Conservation (phyloP, 352 stramenopile species). For the Pythium apleroticum region DNA sequence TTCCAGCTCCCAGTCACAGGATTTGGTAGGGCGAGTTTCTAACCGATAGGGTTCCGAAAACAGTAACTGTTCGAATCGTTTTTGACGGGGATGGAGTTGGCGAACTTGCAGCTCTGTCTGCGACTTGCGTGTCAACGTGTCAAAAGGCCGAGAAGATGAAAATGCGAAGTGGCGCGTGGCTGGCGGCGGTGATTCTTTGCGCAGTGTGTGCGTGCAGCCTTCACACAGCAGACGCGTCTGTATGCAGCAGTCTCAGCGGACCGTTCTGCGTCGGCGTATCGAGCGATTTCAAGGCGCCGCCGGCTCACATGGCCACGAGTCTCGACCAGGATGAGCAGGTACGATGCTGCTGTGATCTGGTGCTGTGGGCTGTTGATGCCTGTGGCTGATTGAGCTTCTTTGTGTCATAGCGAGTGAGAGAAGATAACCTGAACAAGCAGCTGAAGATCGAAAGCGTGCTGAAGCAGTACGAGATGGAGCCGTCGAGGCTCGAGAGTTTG, state of each 20-base stretch:
- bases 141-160: neutral
- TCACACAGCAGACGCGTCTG: neutral
- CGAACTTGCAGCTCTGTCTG: neutral
- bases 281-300: constrained; percentile 32
- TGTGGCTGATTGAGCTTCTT: neutral
- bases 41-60: constrained; percentile 8
- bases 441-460: constrained; percentile 60
- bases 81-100: constrained; percentile 5
- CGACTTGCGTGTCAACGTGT: constrained; percentile 17
- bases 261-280: constrained; percentile 47
- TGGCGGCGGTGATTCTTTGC: constrained; percentile 9
- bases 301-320: constrained; percentile 39
- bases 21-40: constrained; percentile 8
- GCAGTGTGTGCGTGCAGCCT: neutral
- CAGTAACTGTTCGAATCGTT: constrained; percentile 4
- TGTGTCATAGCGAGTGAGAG: constrained; percentile 28
- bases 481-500: constrained; percentile 18
- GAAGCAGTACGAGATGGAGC: constrained; percentile 66
- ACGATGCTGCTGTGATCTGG: neutral
- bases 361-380: neutral
- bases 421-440: constrained; percentile 36
- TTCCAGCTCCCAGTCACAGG: neutral
- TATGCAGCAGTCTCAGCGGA: constrained; percentile 72
- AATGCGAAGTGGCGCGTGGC: constrained; percentile 5
- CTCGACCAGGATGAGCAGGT: constrained; percentile 49